Conservation (phyloP, 768 basidiomycete species). For the Tricholoma furcatifolium region DNA sequence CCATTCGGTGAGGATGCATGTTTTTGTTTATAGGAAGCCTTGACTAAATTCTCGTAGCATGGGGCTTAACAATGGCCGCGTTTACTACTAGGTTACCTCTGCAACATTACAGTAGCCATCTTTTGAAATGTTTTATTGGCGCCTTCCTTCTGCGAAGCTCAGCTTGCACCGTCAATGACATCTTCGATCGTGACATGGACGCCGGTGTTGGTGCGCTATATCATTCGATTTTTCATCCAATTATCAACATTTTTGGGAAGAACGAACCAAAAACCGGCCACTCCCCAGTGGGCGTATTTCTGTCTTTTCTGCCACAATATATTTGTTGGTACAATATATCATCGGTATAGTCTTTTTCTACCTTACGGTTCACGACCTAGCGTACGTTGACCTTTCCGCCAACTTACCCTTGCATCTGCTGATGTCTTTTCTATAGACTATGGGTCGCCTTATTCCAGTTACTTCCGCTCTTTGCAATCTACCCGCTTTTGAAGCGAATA, state of each 20-base stretch:
- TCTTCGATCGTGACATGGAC: conserved; percentile 52
- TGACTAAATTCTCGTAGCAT: conserved; percentile 28
- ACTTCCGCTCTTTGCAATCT: conserved; percentile 43
- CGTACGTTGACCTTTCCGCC: conserved; percentile 10
- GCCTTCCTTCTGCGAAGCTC: conserved; percentile 46
- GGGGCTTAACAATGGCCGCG: conserved; percentile 53
- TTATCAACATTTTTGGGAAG: conserved; percentile 25
- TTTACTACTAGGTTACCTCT: conserved; percentile 31
- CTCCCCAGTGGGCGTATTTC: conserved; percentile 49
- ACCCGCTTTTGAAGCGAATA: conserved; percentile 54
- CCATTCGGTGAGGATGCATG: conserved; percentile 39
- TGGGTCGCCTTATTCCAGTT: conserved; percentile 44
- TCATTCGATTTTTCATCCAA: neutral
- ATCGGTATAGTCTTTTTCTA: conserved; percentile 40
- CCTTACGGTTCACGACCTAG: conserved; percentile 12
- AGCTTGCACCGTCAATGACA: conserved; percentile 57
- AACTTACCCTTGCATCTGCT: neutral
- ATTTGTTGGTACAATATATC: conserved; percentile 39
- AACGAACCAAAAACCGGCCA: conserved; percentile 47
- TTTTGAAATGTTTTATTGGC: conserved; percentile 34
- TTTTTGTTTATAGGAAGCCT: neutral
- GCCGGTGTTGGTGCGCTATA: conserved; percentile 46
- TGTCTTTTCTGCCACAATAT: conserved; percentile 37
- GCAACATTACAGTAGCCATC: conserved; percentile 25
- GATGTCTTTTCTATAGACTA: conserved; percentile 25